phyloP scores from a whole-genome alignment of 306 rosid species.

The Canavalia gladiata region DNA sequence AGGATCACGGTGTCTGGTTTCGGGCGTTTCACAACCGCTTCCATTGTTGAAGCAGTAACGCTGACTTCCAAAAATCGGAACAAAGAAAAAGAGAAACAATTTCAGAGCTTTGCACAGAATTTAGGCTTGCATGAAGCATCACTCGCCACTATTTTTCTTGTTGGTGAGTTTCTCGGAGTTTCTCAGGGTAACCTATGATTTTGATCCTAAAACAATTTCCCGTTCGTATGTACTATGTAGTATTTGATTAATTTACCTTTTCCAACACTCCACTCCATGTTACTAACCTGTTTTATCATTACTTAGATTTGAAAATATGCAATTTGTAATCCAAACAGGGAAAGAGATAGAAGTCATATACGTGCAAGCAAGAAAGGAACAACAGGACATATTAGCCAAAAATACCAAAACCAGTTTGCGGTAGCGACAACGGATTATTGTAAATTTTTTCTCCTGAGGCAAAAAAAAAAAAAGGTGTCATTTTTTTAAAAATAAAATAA shows the following conservation, averaged over 20 bases:
- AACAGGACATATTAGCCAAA: background rate
- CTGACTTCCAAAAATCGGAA: constrained; percentile 15
- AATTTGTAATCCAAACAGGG: background rate
- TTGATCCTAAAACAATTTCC: constrained; percentile 5
- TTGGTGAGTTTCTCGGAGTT: constrained; percentile 14
- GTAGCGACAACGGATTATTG: too few species aligned
- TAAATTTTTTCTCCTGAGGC: too few species aligned
- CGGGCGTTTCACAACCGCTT: constrained; percentile 15
- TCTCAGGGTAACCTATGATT: constrained; percentile 5
- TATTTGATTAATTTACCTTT: background rate
- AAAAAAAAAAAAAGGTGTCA: background rate
- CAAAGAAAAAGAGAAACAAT: background rate
- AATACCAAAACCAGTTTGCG: constrained; percentile 31
- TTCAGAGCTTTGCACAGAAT: background rate
- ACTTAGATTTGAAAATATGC: background rate
- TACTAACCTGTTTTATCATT: background rate
- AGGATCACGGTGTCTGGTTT: constrained; percentile 35
- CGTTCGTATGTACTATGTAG: background rate
- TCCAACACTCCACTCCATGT: background rate
- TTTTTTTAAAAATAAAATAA: too few species aligned
- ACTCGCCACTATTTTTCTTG: constrained; percentile 6
- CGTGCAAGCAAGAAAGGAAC: constrained; percentile 34
- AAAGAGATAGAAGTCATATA: background rate
- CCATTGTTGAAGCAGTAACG: constrained; percentile 36
- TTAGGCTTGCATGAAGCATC: constrained; percentile 42